Conservation (phyloP, 2,329 filamentous ascomycete species). For the Didymella arachidicola region DNA sequence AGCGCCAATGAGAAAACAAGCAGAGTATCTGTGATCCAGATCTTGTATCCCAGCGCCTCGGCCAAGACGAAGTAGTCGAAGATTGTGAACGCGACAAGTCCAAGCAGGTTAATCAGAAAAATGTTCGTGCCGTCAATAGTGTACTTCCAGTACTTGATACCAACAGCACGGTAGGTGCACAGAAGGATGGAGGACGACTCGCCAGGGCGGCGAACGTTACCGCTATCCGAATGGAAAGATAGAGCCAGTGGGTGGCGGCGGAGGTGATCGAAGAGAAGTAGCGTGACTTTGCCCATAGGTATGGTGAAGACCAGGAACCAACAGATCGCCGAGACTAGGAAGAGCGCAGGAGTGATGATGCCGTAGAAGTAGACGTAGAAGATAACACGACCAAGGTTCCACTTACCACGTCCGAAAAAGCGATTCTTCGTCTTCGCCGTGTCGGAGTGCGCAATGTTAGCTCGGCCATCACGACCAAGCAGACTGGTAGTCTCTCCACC, state of each 20-base stretch:
- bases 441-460: constrained; percentile 51
- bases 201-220: constrained; percentile 74
- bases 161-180: constrained; percentile 96
- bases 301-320: constrained; percentile 99
- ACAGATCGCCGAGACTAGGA: constrained; percentile 85
- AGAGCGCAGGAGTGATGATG: constrained; percentile 83
- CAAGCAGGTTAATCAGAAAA: constrained; percentile 96
- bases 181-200: constrained; percentile 85
- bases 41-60: constrained; percentile 71
- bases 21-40: constrained; percentile 79
- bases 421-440: constrained; percentile 71
- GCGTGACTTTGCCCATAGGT: constrained; percentile 95
- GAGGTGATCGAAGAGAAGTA: constrained; percentile 88
- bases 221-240: constrained; percentile 87
- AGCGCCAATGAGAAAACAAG: constrained; percentile 86
- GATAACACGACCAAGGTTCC: constrained; percentile 91
- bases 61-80: constrained; percentile 87
- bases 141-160: constrained; percentile 98
- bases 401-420: constrained; percentile 92
- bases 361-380: constrained; percentile 98
- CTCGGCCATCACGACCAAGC: constrained; percentile 71
- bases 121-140: constrained; percentile 98
- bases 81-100: constrained; percentile 91
- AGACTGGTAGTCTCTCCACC: constrained; percentile 90
- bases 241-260: constrained; percentile 90